Evolutionary conservation across 1,284 basidiomycete genomes (phyloP).

Genomic region (Leccinum subfulvum): DNA sequence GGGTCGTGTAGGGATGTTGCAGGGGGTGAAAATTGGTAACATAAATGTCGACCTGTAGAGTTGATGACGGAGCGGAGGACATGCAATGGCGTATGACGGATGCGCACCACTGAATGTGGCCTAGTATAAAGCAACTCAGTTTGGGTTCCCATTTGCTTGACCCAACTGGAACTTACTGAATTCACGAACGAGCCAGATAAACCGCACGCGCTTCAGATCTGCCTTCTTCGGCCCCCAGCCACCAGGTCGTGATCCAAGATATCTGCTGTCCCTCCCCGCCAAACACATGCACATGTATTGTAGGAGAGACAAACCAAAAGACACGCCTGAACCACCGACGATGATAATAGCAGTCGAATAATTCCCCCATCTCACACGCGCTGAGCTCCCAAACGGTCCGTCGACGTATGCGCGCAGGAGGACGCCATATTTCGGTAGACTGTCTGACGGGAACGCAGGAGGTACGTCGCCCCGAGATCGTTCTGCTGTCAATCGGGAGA

Average conservation of each 20-base stretch:
- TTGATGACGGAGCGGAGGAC: constrained; percentile 54
- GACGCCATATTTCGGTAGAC: constrained; percentile 47
- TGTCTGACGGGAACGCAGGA: not conserved
- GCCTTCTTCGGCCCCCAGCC: constrained; percentile 41
- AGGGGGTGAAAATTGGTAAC: constrained; percentile 58
- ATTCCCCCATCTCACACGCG: constrained; percentile 63
- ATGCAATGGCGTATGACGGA: constrained; percentile 67
- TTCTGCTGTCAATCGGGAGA: constrained; percentile 41
- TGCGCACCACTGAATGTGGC: constrained; percentile 85
- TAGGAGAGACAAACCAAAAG: constrained; percentile 72
- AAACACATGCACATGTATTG: constrained; percentile 70
- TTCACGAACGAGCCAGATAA: constrained; percentile 84
- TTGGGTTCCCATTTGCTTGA: not conserved
- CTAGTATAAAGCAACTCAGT: constrained; percentile 36
- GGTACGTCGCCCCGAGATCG: constrained; percentile 30
- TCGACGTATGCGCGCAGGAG: constrained; percentile 69
- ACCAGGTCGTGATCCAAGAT: constrained; percentile 43
- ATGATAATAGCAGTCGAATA: constrained; percentile 70
- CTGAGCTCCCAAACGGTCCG: constrained; percentile 78
- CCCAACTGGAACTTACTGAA: constrained; percentile 53
- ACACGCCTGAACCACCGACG: constrained; percentile 79
- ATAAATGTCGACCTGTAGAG: constrained; percentile 77
- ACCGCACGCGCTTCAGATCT: constrained; percentile 62
- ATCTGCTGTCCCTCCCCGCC: constrained; percentile 49
- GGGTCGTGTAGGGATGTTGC: constrained; percentile 2